Conservation (phyloP, 331 rosid species). For the Prunus yedoensis region DNA sequence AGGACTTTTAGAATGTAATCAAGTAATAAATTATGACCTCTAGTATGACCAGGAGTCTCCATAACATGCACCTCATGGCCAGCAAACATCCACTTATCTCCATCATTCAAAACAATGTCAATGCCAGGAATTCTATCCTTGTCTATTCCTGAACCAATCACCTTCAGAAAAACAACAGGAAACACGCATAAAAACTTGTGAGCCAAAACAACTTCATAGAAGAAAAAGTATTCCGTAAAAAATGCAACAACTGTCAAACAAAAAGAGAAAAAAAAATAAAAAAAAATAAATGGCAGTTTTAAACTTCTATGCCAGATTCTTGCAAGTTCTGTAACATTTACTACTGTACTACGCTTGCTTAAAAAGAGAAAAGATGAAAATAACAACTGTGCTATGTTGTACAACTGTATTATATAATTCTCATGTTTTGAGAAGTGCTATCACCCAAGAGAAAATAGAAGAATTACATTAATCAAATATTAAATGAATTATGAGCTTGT, state of each 20-base stretch:
- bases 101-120: conserved; percentile 83
- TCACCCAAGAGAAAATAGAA: not conserved
- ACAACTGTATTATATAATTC: not conserved
- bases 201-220: not conserved
- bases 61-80: conserved; percentile 91
- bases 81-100: conserved; percentile 99
- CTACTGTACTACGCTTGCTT: too few species aligned
- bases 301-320: not conserved
- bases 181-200: conserved; percentile 9
- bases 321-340: too few species aligned
- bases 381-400: not conserved
- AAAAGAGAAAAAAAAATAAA: not conserved
- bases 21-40: conserved; percentile 50
- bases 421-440: too few species aligned
- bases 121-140: conserved; percentile 81
- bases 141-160: conserved; percentile 86
- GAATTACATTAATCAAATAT: not conserved
- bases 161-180: conserved; percentile 45
- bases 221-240: not conserved
- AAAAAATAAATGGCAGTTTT: not conserved
- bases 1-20: conserved; percentile 9
- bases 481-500: too few species aligned
- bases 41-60: conserved; percentile 96
- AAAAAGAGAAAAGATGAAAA: too few species aligned
- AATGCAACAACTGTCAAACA: not conserved